phyloP scores from a whole-genome alignment of 2,329 filamentous ascomycete genomes.

The Trichoderma hamatum region DNA sequence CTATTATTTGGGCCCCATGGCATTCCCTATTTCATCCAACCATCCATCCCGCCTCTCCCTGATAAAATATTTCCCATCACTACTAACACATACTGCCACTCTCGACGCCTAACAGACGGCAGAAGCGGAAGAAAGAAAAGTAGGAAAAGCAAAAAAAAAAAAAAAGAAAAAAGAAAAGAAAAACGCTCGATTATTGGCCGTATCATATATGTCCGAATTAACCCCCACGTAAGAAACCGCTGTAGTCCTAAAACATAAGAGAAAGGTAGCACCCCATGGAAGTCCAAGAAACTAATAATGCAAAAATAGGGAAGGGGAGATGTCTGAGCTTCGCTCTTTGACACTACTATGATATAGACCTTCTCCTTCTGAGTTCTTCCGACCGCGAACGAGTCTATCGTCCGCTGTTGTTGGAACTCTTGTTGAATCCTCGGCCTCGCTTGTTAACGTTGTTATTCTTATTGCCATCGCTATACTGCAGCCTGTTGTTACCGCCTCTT shows the following conservation, averaged over 20 bases:
- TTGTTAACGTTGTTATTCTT: constrained; percentile 35
- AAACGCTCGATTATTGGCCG: not conserved
- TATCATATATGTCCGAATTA: not conserved
- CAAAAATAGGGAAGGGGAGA: not conserved
- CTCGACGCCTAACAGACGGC: not conserved
- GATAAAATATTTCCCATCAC: not conserved
- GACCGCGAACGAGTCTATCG: constrained; percentile 18
- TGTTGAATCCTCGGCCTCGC: constrained; percentile 36
- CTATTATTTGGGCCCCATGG: not conserved
- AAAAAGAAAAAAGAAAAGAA: not conserved
- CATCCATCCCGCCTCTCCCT: not conserved
- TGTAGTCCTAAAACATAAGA: not conserved
- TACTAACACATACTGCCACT: not conserved
- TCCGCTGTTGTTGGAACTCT: constrained; percentile 33
- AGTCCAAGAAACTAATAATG: not conserved
- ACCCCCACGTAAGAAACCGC: not conserved
- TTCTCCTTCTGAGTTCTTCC: not conserved
- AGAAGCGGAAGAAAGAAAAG: not conserved
- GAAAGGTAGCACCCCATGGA: not conserved
- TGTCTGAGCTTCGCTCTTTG: not conserved
- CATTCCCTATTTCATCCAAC: not conserved
- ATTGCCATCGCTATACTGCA: constrained; percentile 52
- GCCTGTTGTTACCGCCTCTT: constrained; percentile 41
- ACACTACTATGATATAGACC: not conserved
- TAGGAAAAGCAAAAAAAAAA: too few relatives aligned